phyloP scores from a whole-genome alignment of 1,284 basidiomycete species.

The Rhodotorula sp. region DNA sequence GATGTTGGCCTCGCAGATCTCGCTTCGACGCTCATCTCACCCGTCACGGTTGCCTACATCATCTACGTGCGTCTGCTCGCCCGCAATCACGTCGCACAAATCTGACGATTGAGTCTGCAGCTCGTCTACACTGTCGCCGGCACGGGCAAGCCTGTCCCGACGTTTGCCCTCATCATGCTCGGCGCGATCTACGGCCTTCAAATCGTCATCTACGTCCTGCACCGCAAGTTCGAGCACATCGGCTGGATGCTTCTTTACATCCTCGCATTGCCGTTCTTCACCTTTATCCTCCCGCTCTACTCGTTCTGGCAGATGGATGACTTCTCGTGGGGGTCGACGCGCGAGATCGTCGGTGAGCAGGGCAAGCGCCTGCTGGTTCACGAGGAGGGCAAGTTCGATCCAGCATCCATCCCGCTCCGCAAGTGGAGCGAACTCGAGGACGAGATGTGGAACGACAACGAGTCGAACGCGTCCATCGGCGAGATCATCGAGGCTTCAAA shows the following conservation, averaged over 20 bases:
- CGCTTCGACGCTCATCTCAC: conserved; percentile 71
- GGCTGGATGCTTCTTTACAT: conserved; percentile 97
- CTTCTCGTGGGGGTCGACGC: conserved; percentile 96
- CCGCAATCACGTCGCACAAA: not conserved
- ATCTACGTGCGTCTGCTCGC: conserved; percentile 66
- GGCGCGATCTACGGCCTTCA: conserved; percentile 67
- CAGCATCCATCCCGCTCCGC: conserved; percentile 86
- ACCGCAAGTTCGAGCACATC: conserved; percentile 96
- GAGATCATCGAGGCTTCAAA: conserved; percentile 38
- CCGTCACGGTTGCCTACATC: conserved; percentile 77
- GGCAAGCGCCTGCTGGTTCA: conserved; percentile 88
- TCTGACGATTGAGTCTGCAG: conserved; percentile 53
- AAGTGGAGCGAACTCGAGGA: conserved; percentile 96
- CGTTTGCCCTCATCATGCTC: conserved; percentile 77
- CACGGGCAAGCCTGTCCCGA: conserved; percentile 66
- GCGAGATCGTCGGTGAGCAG: conserved; percentile 88
- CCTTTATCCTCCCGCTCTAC: conserved; percentile 89
- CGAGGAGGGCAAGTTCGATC: conserved; percentile 96
- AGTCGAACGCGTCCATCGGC: conserved; percentile 42
- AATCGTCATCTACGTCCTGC: conserved; percentile 90
- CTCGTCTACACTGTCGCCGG: conserved; percentile 74
- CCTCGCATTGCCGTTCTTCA: conserved; percentile 84
- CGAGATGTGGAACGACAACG: conserved; percentile 70
- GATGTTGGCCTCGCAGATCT: conserved; percentile 25
- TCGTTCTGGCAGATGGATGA: conserved; percentile 98